Evolutionary conservation across 2,329 filamentous ascomycete genomes (phyloP).

Genomic region (Hortaea werneckii): DNA sequence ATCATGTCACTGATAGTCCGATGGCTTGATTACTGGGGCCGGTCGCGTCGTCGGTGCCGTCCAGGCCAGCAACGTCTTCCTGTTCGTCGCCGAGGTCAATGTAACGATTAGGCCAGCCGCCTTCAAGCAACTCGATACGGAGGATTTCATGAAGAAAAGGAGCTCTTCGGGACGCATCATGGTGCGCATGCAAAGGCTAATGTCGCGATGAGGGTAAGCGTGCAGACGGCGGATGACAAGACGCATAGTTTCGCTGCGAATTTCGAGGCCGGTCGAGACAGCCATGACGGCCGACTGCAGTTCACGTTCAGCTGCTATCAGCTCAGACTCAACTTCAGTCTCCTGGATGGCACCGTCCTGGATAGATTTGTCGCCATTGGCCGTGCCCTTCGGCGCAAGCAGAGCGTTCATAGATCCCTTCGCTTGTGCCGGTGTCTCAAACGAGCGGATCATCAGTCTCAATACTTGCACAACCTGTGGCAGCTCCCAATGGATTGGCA

Average conservation of each 20-base stretch:
- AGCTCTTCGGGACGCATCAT: slow-evolving; percentile 58
- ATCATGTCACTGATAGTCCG: slow-evolving; percentile 60
- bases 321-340: slow-evolving; percentile 27
- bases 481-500: slow-evolving; percentile 53
- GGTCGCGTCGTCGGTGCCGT: slow-evolving; percentile 32
- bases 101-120: slow-evolving; percentile 48
- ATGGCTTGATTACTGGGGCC: slow-evolving; percentile 56
- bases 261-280: slow-evolving; percentile 52
- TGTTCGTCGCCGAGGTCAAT: slow-evolving; percentile 42
- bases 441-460: slow-evolving; percentile 56
- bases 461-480: slow-evolving; percentile 58
- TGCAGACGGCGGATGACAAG: slow-evolving; percentile 61
- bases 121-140: slow-evolving; percentile 61
- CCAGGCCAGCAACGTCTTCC: slow-evolving; percentile 50
- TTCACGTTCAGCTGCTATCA: slow-evolving; percentile 38
- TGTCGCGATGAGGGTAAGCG: slow-evolving; percentile 49
- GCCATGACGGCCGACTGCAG: slow-evolving; percentile 59
- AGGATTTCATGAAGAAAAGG: slow-evolving; percentile 63
- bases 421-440: slow-evolving; percentile 38
- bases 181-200: slow-evolving; percentile 54
- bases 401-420: slow-evolving; percentile 4
- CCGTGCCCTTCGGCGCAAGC: slow-evolving; percentile 4
- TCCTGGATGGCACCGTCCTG: slow-evolving; percentile 12
- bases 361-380: slow-evolving; percentile 44
- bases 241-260: slow-evolving; percentile 54